Conservation (phyloP, 768 basidiomycete genomes). For the Clitopilus hobsonii region DNA sequence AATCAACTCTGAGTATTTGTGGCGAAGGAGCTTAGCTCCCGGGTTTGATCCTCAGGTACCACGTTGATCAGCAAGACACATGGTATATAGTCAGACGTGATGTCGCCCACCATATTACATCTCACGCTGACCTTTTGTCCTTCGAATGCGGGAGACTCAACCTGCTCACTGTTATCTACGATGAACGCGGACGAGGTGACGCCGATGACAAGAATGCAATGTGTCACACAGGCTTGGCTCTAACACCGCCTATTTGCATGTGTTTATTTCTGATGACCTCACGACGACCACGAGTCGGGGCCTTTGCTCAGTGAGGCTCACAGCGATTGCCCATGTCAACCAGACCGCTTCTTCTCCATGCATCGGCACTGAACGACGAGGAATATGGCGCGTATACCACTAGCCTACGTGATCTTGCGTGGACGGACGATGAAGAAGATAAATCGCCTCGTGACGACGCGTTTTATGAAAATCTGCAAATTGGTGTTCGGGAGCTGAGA, state of each 20-base stretch:
- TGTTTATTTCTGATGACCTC: not conserved
- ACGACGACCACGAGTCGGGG: not conserved
- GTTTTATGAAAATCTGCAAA: conserved; percentile 46
- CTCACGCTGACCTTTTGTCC: too few relatives aligned
- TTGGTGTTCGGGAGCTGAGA: conserved; percentile 63
- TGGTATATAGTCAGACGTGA: not conserved
- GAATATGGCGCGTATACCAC: conserved; percentile 69
- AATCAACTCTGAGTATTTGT: not conserved
- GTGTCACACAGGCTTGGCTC: not conserved
- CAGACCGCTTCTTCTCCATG: conserved; percentile 61
- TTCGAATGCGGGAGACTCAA: too few relatives aligned
- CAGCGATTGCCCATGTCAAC: conserved; percentile 1
- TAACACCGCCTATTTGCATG: not conserved
- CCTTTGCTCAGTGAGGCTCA: not conserved
- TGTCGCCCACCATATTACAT: too few relatives aligned
- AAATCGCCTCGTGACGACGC: conserved; percentile 32
- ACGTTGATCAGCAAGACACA: not conserved
- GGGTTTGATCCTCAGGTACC: not conserved
- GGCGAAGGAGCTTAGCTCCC: not conserved
- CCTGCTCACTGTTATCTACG: not conserved
- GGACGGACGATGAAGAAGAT: conserved; percentile 26
- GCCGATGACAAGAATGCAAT: not conserved
- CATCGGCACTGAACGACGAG: conserved; percentile 69
- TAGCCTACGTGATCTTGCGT: conserved; percentile 49
- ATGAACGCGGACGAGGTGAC: too few relatives aligned